Percentiles rank a stretch among this genome's conserved stretches.
Evolutionary conservation across 225 moss, liverwort and hornwort species (phyloP).

Genomic region (Takakia lepidozioides): DNA sequence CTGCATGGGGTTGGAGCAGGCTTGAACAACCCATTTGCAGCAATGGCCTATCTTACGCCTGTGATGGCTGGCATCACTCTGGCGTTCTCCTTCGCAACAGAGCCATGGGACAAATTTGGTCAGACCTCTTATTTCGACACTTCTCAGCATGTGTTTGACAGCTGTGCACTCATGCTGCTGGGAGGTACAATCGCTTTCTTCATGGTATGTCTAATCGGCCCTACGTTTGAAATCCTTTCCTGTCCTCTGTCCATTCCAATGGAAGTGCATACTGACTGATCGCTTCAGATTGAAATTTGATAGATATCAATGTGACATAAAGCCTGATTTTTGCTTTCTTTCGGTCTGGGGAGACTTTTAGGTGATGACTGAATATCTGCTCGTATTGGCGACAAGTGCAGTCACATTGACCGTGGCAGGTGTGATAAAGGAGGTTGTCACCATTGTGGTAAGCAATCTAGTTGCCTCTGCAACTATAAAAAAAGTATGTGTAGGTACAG

Average conservation of each 20-base stretch:
- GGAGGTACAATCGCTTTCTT: constrained; percentile 94
- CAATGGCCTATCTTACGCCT: constrained; percentile 88
- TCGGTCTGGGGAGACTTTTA: too few species aligned
- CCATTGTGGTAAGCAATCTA: constrained; percentile 84
- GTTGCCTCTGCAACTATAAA: too few species aligned
- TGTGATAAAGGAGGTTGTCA: constrained; percentile 87
- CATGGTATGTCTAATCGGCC: too few species aligned
- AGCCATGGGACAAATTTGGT: constrained; percentile 67
- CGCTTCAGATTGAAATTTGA: too few species aligned
- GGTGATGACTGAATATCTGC: constrained; percentile 92
- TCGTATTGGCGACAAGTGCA: constrained; percentile 87
- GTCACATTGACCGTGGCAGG: constrained; percentile 91
- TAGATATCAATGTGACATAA: too few species aligned
- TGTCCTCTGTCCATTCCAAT: too few species aligned
- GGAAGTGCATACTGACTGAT: too few species aligned
- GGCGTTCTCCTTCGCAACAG: constrained; percentile 57
- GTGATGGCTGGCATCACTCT: constrained; percentile 82
- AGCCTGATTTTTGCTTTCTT: too few species aligned
- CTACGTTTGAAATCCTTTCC: too few species aligned
- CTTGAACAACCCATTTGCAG: constrained; percentile 90
- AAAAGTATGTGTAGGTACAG: too few species aligned
- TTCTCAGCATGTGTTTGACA: constrained; percentile 54
- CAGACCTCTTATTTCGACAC: constrained; percentile 68
- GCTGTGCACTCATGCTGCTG: constrained; percentile 85
- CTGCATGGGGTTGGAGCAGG: constrained; percentile 74